Base-by-base conservation (phyloP, 2,329 filamentous ascomycete genomes). In the Cercospora sp. region DNA sequence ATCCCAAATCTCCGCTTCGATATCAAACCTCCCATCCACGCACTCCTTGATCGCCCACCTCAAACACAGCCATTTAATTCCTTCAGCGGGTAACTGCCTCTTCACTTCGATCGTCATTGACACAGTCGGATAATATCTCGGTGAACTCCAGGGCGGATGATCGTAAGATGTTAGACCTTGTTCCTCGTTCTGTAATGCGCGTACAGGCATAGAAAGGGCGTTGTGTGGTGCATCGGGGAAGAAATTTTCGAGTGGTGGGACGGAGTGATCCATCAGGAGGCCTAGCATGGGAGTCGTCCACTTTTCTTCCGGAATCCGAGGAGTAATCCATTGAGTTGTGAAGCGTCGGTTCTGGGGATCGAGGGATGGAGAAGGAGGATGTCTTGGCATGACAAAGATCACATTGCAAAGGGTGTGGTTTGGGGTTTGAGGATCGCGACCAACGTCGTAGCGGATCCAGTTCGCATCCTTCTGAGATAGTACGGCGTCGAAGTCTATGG, bases 1-100 rank as follows among this genome's bases (percentile, higher is more conserved):
- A 63, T 74, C 72, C 71, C 71, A 73, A 23, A 74, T 65, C 55
- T 72, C 71, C 20, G 61, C 66, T 16, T 67, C 61, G n/a, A 72
- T 23, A 64, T 74, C 72, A 30, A 70, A 70, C 48, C 68, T 68
- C 30, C 72, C 72, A 48, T 72, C 64, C 16, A 67, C 53, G 42
- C 70, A 39, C 33, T 66, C 70, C 62, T 70, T 72, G 57, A 69
- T 70, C n/a, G 64, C 57, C 65, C 65, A 64, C 23, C 69, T 60
- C 53, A 69, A 36, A 13, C 62, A 66, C 45, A 74, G 20, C 72
- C 72, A 74, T 59, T 73, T 70, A 18, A 62, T 69, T 2, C 72
- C 72, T 36, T 71, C 68, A 53, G 13, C 20, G 1, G 72, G 71
- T 36, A 74, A 33, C 23, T 61, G 64, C 36, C 66, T 59, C 55